A percentile compares a stretch with the other conserved stretches of the same genome.
These are phyloP conservation scores for Diplotaxis tenuifolia DNA, from an alignment of 345 rosid genomes.

Conservation along the genomic window DNA sequence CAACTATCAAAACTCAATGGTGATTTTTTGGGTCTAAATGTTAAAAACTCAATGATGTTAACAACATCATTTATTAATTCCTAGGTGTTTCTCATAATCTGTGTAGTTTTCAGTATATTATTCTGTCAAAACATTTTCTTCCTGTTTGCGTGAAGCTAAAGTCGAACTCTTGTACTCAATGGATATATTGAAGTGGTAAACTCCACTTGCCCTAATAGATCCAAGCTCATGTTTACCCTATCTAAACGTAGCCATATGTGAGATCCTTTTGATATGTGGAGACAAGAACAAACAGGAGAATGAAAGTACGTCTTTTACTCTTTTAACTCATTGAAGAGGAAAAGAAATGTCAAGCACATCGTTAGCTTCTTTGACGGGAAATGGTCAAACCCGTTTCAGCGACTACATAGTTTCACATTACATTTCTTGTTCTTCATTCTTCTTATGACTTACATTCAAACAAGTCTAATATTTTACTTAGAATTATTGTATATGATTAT, in stretches of 20 bases:
- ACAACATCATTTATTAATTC: too few species aligned
- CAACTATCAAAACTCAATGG: too few species aligned
- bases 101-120: too few species aligned
- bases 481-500: neutral
- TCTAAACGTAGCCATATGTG: neutral
- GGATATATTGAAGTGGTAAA: neutral
- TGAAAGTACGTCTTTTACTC: neutral
- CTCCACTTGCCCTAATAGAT: neutral
- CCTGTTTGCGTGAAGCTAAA: neutral
- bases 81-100: too few species aligned
- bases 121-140: too few species aligned
- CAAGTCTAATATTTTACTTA: constrained; percentile 13
- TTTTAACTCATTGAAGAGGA: constrained; percentile 13
- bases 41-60: too few species aligned
- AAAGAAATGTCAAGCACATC: constrained; percentile 15
- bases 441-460: constrained; percentile 17
- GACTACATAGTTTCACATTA: constrained; percentile 2
- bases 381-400: constrained; percentile 34
- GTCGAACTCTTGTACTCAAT: neutral
- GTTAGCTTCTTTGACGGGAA: constrained; percentile 40
- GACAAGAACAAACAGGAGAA: neutral
- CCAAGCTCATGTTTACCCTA: neutral
- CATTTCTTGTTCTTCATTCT: constrained; percentile 29
- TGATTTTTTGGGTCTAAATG: too few species aligned
- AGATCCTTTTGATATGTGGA: neutral